Evolutionary conservation across 1,139 yeast genomes (phyloP).

Genomic region (Pichiaceae sp.): DNA sequence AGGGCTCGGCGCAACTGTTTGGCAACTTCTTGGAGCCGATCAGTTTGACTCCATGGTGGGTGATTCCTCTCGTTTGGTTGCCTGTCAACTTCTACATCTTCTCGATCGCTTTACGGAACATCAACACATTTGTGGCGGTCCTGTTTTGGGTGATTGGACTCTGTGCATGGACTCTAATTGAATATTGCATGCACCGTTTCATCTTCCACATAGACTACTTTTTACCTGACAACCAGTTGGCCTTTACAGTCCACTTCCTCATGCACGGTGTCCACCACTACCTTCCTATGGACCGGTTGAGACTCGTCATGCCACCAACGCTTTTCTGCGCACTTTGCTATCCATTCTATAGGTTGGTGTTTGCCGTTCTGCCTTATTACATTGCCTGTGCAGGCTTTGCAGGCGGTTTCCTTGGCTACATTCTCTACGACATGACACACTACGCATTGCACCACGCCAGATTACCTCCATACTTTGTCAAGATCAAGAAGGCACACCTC

Average conservation of each 20-base stretch:
- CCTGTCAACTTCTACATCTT: slow-evolving; percentile 61
- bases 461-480: slow-evolving; percentile 69
- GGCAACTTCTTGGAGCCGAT: slow-evolving; percentile 70
- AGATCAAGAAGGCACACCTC: slow-evolving; percentile 79
- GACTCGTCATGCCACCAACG: slow-evolving; percentile 95
- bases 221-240: slow-evolving; percentile 72
- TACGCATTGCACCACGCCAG: slow-evolving; percentile 80
- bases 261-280: slow-evolving; percentile 96
- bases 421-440: slow-evolving; percentile 85
- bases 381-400: slow-evolving; percentile 70
- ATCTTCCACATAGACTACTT: slow-evolving; percentile 83
- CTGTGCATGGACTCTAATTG: slow-evolving; percentile 86
- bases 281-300: slow-evolving; percentile 89
- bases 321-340: slow-evolving; percentile 49
- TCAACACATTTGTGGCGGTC: slow-evolving; percentile 26
- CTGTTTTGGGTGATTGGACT: slow-evolving; percentile 52
- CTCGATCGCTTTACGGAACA: slow-evolving; percentile 29
- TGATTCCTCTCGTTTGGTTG: slow-evolving; percentile 83
- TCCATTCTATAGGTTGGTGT: slow-evolving; percentile 57
- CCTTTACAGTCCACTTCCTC: slow-evolving; percentile 76
- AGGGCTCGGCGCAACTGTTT: slow-evolving; percentile 85
- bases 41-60: slow-evolving; percentile 67
- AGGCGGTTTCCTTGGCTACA: slow-evolving; percentile 92
- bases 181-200: slow-evolving; percentile 82
- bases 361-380: slow-evolving; percentile 47